Conservation (phyloP, 2,329 filamentous ascomycete species). For the Thelonectria rubi region DNA sequence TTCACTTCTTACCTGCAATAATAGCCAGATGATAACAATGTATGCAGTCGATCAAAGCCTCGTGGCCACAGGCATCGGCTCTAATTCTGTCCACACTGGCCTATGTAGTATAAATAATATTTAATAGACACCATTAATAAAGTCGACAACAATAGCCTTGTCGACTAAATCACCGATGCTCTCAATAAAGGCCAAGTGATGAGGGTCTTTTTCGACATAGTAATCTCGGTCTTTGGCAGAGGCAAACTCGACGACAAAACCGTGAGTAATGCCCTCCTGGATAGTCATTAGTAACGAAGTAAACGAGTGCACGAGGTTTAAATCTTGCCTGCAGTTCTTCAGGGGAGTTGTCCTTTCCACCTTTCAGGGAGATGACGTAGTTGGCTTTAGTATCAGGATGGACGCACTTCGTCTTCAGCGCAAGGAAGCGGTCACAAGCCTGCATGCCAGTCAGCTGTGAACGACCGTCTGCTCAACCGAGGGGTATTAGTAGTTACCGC, state of each 20-base stretch:
- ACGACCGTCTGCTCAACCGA: background rate
- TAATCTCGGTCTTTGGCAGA: conserved; percentile 72
- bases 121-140: conserved; percentile 57
- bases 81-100: background rate
- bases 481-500: conserved; percentile 58
- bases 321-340: conserved; percentile 66
- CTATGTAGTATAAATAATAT: background rate
- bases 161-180: conserved; percentile 57
- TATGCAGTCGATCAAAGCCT: too few species aligned
- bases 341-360: conserved; percentile 69
- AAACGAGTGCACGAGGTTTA: background rate
- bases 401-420: conserved; percentile 66
- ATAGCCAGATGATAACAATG: too few species aligned
- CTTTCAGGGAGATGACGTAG: conserved; percentile 67
- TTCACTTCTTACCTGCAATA: too few species aligned
- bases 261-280: conserved; percentile 72
- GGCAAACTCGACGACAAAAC: conserved; percentile 74
- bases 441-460: conserved; percentile 30
- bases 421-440: conserved; percentile 51
- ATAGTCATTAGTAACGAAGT: background rate
- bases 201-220: conserved; percentile 72
- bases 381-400: conserved; percentile 66
- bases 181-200: conserved; percentile 68
- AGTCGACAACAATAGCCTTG: conserved; percentile 69
- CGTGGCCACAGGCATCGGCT: background rate